Evolutionary conservation across 306 rosid genomes (phyloP).

Genomic region (Castanea sativa): DNA sequence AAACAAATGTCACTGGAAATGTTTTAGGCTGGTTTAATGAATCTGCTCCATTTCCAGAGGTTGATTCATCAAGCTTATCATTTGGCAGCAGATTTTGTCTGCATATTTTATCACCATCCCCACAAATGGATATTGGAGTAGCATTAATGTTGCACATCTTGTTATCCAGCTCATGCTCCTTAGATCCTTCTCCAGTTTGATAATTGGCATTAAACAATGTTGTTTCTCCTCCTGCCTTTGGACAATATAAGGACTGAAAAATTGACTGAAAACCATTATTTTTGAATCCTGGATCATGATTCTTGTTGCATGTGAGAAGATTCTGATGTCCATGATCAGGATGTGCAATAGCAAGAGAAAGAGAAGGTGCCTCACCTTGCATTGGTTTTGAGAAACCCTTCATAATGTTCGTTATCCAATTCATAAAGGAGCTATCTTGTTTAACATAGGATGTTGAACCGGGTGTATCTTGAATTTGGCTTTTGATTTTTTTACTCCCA

Average conservation of each 20-base stretch:
- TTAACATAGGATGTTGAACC: slow-evolving; percentile 32
- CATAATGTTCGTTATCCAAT: slow-evolving; percentile 72
- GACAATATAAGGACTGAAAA: slow-evolving; percentile 64
- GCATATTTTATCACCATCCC: slow-evolving; percentile 28
- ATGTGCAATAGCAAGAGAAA: slow-evolving; percentile 38
- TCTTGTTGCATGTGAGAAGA: slow-evolving; percentile 31
- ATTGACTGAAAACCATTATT: slow-evolving; percentile 66
- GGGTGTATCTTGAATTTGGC: slow-evolving; percentile 37
- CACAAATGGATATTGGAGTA: slow-evolving; percentile 47
- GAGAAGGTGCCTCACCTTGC: slow-evolving; percentile 38
- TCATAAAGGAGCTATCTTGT: slow-evolving; percentile 78
- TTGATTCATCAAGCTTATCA: slow-evolving; percentile 31
- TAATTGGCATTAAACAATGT: slow-evolving; percentile 17
- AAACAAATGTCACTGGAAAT: slow-evolving; percentile 27
- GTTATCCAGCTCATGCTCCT: slow-evolving; percentile 39
- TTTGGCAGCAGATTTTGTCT: slow-evolving; percentile 23
- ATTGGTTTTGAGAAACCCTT: slow-evolving; percentile 59
- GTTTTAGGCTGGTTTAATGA: slow-evolving; percentile 36
- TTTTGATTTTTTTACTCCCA: slow-evolving; percentile 50
- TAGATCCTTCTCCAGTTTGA: slow-evolving; percentile 43
- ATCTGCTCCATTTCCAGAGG: slow-evolving; percentile 33
- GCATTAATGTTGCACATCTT: slow-evolving; percentile 38
- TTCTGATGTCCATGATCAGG: slow-evolving; percentile 32
- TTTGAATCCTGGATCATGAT: slow-evolving; percentile 33
- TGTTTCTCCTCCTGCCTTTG: slow-evolving; percentile 40